Conservation (phyloP, 202 grass and related monocot genomes). For the Carex arenaria region DNA sequence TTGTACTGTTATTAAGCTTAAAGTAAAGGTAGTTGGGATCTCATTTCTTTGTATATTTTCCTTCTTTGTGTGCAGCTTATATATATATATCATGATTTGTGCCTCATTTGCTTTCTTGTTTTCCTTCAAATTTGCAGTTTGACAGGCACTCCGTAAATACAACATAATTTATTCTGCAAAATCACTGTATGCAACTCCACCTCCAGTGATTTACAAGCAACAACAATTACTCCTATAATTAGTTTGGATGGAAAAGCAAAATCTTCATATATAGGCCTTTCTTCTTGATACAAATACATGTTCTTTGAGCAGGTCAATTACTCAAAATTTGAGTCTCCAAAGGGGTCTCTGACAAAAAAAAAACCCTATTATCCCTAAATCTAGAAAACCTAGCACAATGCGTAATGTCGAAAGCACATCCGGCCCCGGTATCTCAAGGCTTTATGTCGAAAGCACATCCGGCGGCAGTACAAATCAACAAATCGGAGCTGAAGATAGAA, state of each 20-base stretch:
- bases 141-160: not conserved
- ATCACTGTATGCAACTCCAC: not conserved
- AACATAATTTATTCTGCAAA: constrained; percentile 2
- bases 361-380: not conserved
- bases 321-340: not conserved
- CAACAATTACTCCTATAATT: not conserved
- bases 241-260: not conserved
- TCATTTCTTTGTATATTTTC: not conserved
- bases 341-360: not conserved
- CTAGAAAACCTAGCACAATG: not conserved
- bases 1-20: not conserved
- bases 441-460: not conserved
- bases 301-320: not conserved
- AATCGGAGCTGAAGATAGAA: not conserved
- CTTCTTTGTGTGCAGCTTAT: not conserved
- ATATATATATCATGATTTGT: not conserved
- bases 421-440: too few relatives aligned
- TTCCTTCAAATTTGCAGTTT: not conserved
- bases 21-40: not conserved
- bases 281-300: not conserved
- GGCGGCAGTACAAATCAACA: not conserved
- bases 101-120: not conserved
- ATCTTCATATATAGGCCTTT: not conserved
- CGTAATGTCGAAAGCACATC: not conserved
- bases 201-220: not conserved